A percentile compares a stretch with the other conserved stretches of the same genome.
These are phyloP conservation scores for Diaporthe sp. DNA, from an alignment of 2,329 filamentous ascomycete genomes.

Conservation along the genomic window DNA sequence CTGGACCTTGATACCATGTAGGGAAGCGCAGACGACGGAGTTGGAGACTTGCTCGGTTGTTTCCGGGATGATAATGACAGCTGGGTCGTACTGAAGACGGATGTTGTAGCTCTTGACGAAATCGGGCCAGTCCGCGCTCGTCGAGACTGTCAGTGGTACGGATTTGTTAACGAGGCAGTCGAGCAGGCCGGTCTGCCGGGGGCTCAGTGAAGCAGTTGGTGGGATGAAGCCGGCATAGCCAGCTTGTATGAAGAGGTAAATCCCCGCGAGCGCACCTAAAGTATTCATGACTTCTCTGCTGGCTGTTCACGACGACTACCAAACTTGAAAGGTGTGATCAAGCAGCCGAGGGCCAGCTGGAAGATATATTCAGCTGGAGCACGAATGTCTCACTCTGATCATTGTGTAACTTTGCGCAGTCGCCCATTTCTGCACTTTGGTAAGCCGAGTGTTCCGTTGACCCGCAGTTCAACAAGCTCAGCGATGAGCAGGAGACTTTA, in stretches of 20 bases:
- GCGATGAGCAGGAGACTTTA: neutral
- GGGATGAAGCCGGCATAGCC: neutral
- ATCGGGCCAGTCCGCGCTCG: neutral
- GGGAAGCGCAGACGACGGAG: slow-evolving; percentile 66
- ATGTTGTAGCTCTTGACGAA: slow-evolving; percentile 4
- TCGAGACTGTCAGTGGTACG: neutral
- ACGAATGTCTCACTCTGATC: neutral
- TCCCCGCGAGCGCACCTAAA: neutral
- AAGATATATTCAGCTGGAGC: neutral
- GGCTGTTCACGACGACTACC: accelerated
- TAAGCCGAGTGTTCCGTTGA: neutral
- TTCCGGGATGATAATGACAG: slow-evolving; percentile 58
- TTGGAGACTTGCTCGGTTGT: slow-evolving; percentile 64
- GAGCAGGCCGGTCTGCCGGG: neutral
- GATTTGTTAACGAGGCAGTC: neutral
- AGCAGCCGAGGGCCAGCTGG: neutral
- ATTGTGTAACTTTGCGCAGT: neutral
- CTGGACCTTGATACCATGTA: slow-evolving; percentile 64
- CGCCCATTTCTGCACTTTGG: neutral
- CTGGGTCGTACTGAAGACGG: slow-evolving; percentile 56
- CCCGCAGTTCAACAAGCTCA: neutral
- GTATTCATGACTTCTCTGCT: neutral
- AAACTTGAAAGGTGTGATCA: neutral
- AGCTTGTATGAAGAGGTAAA: neutral
- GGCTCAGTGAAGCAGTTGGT: neutral